Evolutionary conservation across 495 filamentous ascomycete species (phyloP).

Genomic region (Penicilliopsis zonata): DNA sequence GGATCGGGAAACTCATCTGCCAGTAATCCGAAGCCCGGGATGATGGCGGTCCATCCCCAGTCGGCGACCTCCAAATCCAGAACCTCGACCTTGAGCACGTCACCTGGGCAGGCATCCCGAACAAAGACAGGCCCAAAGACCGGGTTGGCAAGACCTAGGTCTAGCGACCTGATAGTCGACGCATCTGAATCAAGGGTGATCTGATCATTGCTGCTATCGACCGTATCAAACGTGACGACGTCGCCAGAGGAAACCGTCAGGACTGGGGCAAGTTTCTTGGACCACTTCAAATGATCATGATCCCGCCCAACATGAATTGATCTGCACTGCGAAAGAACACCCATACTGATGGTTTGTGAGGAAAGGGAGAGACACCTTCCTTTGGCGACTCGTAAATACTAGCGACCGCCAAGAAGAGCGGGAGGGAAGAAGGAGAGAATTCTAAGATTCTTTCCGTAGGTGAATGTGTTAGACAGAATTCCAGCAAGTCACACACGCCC

Average conservation of each 20-base stretch:
- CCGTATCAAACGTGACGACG: constrained; percentile 33
- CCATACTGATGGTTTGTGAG: too few species aligned
- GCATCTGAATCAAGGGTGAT: constrained; percentile 23
- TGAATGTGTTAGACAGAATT: too few species aligned
- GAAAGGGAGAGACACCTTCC: too few species aligned
- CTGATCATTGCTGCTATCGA: constrained; percentile 40
- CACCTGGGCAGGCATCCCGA: constrained; percentile 32
- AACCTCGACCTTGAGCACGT: constrained; percentile 37
- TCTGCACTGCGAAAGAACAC: constrained; percentile 4
- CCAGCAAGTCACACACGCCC: too few species aligned
- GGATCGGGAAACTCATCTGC: constrained; percentile 32
- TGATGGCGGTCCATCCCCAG: constrained; percentile 40
- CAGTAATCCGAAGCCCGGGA: constrained; percentile 37
- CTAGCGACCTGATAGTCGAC: constrained; percentile 26
- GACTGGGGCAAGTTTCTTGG: constrained; percentile 29
- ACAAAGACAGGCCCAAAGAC: constrained; percentile 37
- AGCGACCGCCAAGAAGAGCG: too few species aligned
- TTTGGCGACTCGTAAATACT: too few species aligned
- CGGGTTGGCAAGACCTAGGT: constrained; percentile 32
- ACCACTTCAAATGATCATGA: constrained; percentile 36
- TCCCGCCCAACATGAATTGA: constrained; percentile 27
- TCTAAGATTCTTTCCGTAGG: too few species aligned
- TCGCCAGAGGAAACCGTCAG: constrained; percentile 33
- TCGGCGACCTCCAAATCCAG: constrained; percentile 27
- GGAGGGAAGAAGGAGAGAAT: too few species aligned